Percentiles rank a stretch among this genome's conserved stretches.
phyloP scores from a whole-genome alignment of 306 rosid species.

The Leucaena leucocephala region DNA sequence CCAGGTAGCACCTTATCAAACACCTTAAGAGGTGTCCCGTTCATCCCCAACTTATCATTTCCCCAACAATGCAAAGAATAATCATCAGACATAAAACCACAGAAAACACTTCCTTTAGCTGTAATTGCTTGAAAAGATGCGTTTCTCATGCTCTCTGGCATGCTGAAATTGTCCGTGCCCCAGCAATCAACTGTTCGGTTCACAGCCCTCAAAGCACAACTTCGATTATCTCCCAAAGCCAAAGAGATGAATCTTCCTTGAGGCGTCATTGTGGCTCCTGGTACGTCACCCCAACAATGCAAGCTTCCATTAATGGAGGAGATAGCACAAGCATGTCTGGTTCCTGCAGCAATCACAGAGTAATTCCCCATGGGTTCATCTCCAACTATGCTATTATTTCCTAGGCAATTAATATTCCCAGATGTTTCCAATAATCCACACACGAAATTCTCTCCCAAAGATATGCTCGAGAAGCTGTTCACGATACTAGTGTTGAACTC shows the following conservation, averaged over 20 bases:
- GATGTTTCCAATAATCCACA: slow-evolving; percentile 54
- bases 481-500: slow-evolving; percentile 1
- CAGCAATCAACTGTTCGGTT: slow-evolving; percentile 61
- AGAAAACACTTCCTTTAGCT: slow-evolving; percentile 66
- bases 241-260: slow-evolving; percentile 53
- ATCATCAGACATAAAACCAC: slow-evolving; percentile 51
- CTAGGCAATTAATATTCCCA: slow-evolving; percentile 48
- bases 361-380: slow-evolving; percentile 35
- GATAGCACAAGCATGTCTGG: slow-evolving; percentile 70
- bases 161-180: slow-evolving; percentile 63
- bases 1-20: slow-evolving; percentile 70
- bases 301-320: slow-evolving; percentile 36
- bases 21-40: slow-evolving; percentile 32
- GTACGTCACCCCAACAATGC: slow-evolving; percentile 70
- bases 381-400: slow-evolving; percentile 38
- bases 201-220: slow-evolving; percentile 55
- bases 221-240: slow-evolving; percentile 76
- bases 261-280: slow-evolving; percentile 33
- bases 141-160: slow-evolving; percentile 50
- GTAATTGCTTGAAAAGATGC: slow-evolving; percentile 52
- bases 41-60: slow-evolving; percentile 32
- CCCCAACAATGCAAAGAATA: slow-evolving; percentile 85
- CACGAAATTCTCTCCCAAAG: slow-evolving; percentile 68
- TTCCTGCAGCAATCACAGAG: slow-evolving; percentile 54
- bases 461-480: slow-evolving; percentile 46